Base-by-base conservation (phyloP, 345 rosid species). In the thale cress (Arabidopsis thaliana) region DNA sequence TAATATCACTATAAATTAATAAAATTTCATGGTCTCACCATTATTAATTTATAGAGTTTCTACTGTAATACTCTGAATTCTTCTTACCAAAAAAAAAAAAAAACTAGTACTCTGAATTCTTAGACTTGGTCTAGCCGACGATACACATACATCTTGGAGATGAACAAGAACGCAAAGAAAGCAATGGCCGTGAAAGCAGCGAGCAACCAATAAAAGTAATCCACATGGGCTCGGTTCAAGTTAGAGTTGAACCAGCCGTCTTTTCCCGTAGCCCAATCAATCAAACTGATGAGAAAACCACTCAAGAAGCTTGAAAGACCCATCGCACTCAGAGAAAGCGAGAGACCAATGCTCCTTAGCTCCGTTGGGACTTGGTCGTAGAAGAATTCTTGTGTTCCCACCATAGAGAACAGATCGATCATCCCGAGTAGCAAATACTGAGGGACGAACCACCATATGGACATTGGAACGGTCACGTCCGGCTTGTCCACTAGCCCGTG, bases 371-470 rank as follows among this genome's bases (percentile, higher is more conserved):
- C 81, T 65, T 72, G 81, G 67, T 70, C 76, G 37, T 78, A 78
- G 57, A 72, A 78, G 55, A 78, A 72, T 8, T 78, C 69, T 67
- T 78, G 81, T 22, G 59, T 58, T 0, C 69, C 78, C n/a, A 78
- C 81, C 0, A 78, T 44, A 1, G 81, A 65, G 3, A 72, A 72
- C 48, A 71, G 73, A 33, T 78, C 73, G 2, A 59, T 67, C 56
- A 77, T 24, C 8, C 82, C 83, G 0, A 77, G 53, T 41, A 80
- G 59, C 56, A 80, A 62, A 79, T 49, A 70, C 57, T 77, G 80
- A 25, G 85, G 83, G 8, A 76, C 83, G 7, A 83, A 63, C 83
- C 85, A 77, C 59, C 79, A 66, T 42, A 83, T 77, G 6, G 78
- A 79, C 81, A 80, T 80, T 10, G 72, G 72, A 11, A 56, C 6